Conservation (phyloP, 495 filamentous ascomycete genomes). For the Tuber indicum region DNA sequence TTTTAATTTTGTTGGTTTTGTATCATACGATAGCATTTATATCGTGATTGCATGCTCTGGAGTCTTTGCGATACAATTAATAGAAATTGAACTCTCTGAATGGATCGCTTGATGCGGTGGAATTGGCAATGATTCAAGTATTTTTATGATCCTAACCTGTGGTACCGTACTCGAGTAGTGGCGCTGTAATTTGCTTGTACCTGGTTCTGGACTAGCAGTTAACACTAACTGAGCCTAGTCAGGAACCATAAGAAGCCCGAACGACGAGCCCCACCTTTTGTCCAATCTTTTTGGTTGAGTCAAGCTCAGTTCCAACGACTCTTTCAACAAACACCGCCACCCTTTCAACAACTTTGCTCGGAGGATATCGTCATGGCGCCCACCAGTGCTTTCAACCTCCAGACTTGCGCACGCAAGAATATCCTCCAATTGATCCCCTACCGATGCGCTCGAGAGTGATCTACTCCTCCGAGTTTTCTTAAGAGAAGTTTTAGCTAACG, state of each 20-base stretch:
- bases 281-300: neutral
- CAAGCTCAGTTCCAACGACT: neutral
- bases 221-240: neutral
- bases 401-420: conserved; percentile 76
- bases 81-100: neutral
- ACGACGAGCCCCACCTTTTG: neutral
- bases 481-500: neutral
- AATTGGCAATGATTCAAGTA: neutral
- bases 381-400: conserved; percentile 58
- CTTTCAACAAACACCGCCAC: neutral
- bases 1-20: neutral
- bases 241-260: neutral
- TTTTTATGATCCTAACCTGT: neutral
- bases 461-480: neutral
- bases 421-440: conserved; percentile 78
- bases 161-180: too few species aligned
- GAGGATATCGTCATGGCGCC: conserved; percentile 16
- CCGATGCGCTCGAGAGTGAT: conserved; percentile 48
- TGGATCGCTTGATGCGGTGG: neutral
- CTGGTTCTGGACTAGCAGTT: neutral
- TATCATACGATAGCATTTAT: neutral
- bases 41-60: conserved; percentile 1
- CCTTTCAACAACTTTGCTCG: neutral
- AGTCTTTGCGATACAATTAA: conserved; percentile 6
- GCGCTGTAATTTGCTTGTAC: neutral